Evolutionary conservation across 1,139 yeast genomes (phyloP).

Genomic region (Debaryomycetaceae sp.): DNA sequence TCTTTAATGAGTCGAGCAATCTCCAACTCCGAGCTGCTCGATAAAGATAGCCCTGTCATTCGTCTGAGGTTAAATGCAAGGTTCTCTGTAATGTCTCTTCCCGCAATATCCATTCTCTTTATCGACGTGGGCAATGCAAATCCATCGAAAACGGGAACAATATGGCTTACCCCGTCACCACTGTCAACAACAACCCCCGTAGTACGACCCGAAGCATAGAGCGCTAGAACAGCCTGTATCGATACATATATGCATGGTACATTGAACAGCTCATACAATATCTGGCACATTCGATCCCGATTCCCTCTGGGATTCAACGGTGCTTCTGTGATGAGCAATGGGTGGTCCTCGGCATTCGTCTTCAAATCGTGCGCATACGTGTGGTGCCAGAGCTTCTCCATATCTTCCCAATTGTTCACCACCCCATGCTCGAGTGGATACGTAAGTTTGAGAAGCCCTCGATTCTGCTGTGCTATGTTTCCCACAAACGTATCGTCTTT

Average conservation of each 20-base stretch:
- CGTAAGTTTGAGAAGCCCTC: conserved; percentile 68
- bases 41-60: conserved; percentile 56
- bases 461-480: conserved; percentile 61
- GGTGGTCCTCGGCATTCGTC: conserved; percentile 49
- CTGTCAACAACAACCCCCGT: conserved; percentile 87
- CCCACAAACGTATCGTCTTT: conserved; percentile 62
- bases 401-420: conserved; percentile 82
- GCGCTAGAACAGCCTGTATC: conserved; percentile 78
- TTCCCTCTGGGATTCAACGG: conserved; percentile 76
- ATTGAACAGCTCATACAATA: conserved; percentile 78
- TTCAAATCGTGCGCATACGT: conserved; percentile 60
- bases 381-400: conserved; percentile 74
- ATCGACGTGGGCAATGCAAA: conserved; percentile 74
- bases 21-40: conserved; percentile 76
- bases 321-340: conserved; percentile 80
- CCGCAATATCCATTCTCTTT: conserved; percentile 78
- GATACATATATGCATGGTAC: conserved; percentile 86
- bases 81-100: conserved; percentile 79
- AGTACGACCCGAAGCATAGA: conserved; percentile 87
- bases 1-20: conserved; percentile 79
- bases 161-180: conserved; percentile 89
- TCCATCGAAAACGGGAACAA: conserved; percentile 90
- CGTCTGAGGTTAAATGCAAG: conserved; percentile 65
- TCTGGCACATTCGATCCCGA: conserved; percentile 70
- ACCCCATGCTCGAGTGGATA: conserved; percentile 83